Evolutionary conservation across 2,329 filamentous ascomycete genomes (phyloP).

Genomic region (Ceratocystis papillata): DNA sequence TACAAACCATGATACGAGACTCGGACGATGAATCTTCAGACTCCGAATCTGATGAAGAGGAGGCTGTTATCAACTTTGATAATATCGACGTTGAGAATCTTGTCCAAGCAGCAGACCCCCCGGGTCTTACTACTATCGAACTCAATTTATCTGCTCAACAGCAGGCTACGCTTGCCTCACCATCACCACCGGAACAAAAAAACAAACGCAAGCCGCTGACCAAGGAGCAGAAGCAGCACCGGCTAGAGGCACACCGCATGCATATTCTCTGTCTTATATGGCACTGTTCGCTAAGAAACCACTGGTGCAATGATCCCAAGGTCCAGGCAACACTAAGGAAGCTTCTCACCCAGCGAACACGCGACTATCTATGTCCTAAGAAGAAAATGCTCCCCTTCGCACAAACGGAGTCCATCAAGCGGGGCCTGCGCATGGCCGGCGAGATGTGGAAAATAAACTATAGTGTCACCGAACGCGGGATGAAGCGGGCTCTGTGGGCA

Average conservation of each 20-base stretch:
- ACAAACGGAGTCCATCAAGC: conserved; percentile 63
- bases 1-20: conserved; percentile 43
- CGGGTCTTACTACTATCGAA: conserved; percentile 34
- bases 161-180: background rate
- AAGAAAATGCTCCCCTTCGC: conserved; percentile 60
- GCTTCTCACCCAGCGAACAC: conserved; percentile 54
- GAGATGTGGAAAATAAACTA: conserved; percentile 60
- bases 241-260: conserved; percentile 72
- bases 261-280: conserved; percentile 75
- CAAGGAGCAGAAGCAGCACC: conserved; percentile 43
- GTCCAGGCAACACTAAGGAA: conserved; percentile 56
- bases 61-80: conserved; percentile 39
- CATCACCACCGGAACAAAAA: background rate
- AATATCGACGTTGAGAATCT: conserved; percentile 37
- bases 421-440: conserved; percentile 60
- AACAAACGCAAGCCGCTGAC: conserved; percentile 40
- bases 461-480: conserved; percentile 57
- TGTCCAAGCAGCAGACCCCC: conserved; percentile 24
- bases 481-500: conserved; percentile 64
- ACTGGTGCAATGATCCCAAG: conserved; percentile 71
- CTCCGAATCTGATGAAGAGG: conserved; percentile 32
- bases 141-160: conserved; percentile 36
- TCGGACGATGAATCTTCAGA: conserved; percentile 38
- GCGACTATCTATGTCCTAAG: conserved; percentile 58
- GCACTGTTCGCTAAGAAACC: conserved; percentile 66